A percentile compares a stretch with the other conserved stretches of the same genome.
Conservation (phyloP, 2,329 filamentous ascomycete species). For the Colletotrichum lupini region DNA sequence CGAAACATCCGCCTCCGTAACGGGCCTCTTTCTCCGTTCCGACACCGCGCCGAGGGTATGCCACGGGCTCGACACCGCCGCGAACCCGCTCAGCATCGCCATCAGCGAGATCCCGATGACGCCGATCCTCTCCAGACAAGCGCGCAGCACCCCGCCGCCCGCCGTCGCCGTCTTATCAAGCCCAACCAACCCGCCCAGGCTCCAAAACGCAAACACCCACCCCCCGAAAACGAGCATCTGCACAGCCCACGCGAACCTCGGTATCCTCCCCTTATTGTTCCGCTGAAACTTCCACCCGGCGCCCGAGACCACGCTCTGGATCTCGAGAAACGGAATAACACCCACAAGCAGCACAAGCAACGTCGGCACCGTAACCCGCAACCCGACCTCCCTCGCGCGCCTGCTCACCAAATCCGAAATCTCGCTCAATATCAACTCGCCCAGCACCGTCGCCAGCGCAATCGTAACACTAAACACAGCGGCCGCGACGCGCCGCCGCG, state of each 20-base stretch:
- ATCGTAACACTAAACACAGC: constrained; percentile 81
- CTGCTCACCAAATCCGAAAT: constrained; percentile 81
- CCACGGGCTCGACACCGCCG: constrained; percentile 89
- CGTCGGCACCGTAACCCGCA: constrained; percentile 76
- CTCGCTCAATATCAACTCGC: constrained; percentile 85
- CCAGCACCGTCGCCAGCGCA: constrained; percentile 80
- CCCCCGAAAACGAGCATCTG: constrained; percentile 70
- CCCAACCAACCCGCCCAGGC: constrained; percentile 70
- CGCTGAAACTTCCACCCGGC: constrained; percentile 73
- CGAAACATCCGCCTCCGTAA: constrained; percentile 79
- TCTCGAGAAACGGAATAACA: constrained; percentile 82
- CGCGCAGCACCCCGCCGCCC: constrained; percentile 54
- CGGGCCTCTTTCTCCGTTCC: constrained; percentile 60
- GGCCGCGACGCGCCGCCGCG: constrained; percentile 64
- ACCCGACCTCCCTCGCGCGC: constrained; percentile 72
- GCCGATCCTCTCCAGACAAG: constrained; percentile 76
- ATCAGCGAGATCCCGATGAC: constrained; percentile 88
- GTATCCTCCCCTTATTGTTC: constrained; percentile 65
- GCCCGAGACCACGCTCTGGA: constrained; percentile 71
- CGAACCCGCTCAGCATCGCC: constrained; percentile 89
- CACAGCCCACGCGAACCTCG: constrained; percentile 71
- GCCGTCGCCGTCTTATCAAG: constrained; percentile 44
- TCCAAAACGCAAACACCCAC: constrained; percentile 85
- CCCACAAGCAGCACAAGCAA: constrained; percentile 79
- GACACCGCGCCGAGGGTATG: constrained; percentile 79